A percentile compares a stretch with the other conserved stretches of the same genome.
phyloP scores from a whole-genome alignment of 2,329 filamentous ascomycete genomes.

The Colletotrichum sp. region DNA sequence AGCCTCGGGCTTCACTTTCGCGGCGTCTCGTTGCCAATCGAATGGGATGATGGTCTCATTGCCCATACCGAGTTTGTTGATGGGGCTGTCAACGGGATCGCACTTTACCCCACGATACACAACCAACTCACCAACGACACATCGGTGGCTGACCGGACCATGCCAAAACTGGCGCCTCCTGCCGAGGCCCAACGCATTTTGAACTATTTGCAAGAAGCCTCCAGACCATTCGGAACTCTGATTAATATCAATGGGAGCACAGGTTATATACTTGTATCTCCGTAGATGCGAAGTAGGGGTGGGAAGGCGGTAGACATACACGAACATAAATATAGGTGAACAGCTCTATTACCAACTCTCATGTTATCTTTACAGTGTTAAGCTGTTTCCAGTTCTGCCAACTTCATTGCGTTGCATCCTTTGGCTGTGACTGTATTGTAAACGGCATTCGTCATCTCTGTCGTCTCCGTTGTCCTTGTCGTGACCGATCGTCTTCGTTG shows the following conservation, averaged over 20 bases:
- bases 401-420: neutral
- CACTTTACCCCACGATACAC: neutral
- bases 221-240: neutral
- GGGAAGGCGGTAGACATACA: too few species aligned
- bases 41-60: neutral
- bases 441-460: rapidly evolving
- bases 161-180: neutral
- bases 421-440: rapidly evolving
- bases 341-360: too few species aligned
- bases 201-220: neutral
- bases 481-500: rapidly evolving
- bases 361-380: rapidly evolving
- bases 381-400: rapidly evolving
- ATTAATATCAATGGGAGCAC: neutral
- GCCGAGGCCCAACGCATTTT: neutral
- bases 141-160: neutral
- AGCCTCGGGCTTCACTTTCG: neutral
- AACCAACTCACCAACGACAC: neutral
- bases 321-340: rapidly evolving
- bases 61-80: neutral
- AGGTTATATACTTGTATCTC: neutral
- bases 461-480: neutral
- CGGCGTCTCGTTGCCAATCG: neutral
- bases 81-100: neutral
- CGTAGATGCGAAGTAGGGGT: neutral